Percentiles rank a stretch among this genome's conserved stretches.
phyloP scores from a whole-genome alignment of 2,329 filamentous ascomycete species.

The Lojkania enalia region DNA sequence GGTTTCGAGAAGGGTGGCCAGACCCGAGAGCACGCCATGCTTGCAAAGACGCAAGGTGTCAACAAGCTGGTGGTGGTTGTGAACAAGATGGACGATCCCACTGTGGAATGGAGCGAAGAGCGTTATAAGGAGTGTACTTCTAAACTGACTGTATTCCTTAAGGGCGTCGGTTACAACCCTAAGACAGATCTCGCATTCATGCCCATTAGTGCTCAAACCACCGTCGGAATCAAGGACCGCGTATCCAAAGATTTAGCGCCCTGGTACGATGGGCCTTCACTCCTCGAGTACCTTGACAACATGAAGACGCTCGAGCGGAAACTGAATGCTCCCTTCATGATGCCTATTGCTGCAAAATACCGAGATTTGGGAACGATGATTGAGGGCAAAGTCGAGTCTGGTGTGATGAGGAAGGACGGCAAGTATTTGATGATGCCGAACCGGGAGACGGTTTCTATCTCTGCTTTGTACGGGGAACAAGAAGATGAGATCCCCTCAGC shows the following conservation, averaged over 20 bases:
- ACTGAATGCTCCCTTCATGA: slow-evolving; percentile 98
- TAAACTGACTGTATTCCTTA: slow-evolving; percentile 86
- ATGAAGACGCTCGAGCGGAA: slow-evolving; percentile 95
- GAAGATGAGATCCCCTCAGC: slow-evolving; percentile 85
- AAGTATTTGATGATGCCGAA: slow-evolving; percentile 95
- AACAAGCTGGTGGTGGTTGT: slow-evolving; percentile 87
- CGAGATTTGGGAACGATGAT: slow-evolving; percentile 96
- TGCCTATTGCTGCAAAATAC: slow-evolving; percentile 96
- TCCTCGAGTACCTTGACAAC: slow-evolving; percentile 92
- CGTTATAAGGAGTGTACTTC: slow-evolving; percentile 91
- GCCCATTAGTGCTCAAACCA: slow-evolving; percentile 90
- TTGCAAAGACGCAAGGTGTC: slow-evolving; percentile 97
- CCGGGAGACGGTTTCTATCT: slow-evolving; percentile 75
- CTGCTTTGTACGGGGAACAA: slow-evolving; percentile 90
- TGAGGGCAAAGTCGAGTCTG: slow-evolving; percentile 95
- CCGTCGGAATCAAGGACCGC: slow-evolving; percentile 84
- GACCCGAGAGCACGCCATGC: slow-evolving; percentile 94
- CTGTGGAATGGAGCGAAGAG: slow-evolving; percentile 92
- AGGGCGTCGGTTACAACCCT: slow-evolving; percentile 89
- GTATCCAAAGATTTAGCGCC: slow-evolving; percentile 74
- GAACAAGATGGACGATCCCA: slow-evolving; percentile 99
- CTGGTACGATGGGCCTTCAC: slow-evolving; percentile 87
- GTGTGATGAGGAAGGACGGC: slow-evolving; percentile 88
- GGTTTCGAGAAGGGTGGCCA: slow-evolving; percentile 97
- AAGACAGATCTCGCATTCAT: slow-evolving; percentile 95